Conservation (phyloP, 140 eudicot genomes). For the Senecio squalidus region DNA sequence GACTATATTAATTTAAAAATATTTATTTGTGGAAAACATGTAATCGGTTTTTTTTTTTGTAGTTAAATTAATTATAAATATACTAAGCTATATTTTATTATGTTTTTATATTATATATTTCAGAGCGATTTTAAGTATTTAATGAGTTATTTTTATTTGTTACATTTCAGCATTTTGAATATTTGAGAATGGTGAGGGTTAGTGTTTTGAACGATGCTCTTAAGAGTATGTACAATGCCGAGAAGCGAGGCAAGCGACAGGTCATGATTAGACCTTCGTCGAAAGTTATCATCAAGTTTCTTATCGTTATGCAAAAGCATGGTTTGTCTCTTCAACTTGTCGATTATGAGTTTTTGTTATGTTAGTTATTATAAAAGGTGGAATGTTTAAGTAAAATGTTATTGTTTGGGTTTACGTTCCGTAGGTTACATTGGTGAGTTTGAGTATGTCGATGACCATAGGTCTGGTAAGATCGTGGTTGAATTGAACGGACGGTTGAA, state of each 20-base stretch:
- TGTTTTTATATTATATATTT: too few species aligned
- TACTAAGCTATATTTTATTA: too few species aligned
- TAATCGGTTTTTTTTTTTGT: too few species aligned
- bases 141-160: not conserved
- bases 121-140: not conserved
- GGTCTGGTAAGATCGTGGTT: slow-evolving; percentile 65
- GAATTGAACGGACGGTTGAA: slow-evolving; percentile 60
- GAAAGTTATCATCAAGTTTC: slow-evolving; percentile 63
- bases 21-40: too few species aligned
- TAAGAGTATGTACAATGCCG: slow-evolving; percentile 68
- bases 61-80: too few species aligned
- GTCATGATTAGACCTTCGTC: slow-evolving; percentile 69
- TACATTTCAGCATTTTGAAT: slow-evolving; percentile 19
- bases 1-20: too few species aligned
- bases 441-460: slow-evolving; percentile 64
- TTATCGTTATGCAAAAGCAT: slow-evolving; percentile 65
- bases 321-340: slow-evolving; percentile 18
- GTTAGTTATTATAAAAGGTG: not conserved
- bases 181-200: slow-evolving; percentile 41
- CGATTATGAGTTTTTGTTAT: not conserved
- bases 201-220: slow-evolving; percentile 62
- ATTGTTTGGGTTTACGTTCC: not conserved
- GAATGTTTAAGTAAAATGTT: not conserved
- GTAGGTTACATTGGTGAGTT: slow-evolving; percentile 69
- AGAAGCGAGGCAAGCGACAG: slow-evolving; percentile 58